Evolutionary conservation across 805 yeast genomes (phyloP), one percentile per base, ranked within the genome.

Genomic region (Torulaspora franciscae): DNA sequence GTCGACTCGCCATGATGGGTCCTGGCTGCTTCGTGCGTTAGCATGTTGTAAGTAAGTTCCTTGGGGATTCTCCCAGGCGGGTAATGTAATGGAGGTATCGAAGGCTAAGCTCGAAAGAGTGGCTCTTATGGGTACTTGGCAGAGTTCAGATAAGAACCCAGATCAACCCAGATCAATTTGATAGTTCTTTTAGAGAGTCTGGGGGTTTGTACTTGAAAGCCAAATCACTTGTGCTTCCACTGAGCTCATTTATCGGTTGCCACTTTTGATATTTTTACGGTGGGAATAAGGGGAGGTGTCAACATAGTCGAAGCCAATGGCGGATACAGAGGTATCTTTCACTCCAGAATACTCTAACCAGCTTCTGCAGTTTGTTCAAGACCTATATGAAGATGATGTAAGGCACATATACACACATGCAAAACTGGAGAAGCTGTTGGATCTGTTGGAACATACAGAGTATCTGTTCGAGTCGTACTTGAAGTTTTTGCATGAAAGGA

Each of bases 261-360:
- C 22, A 19, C 22, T 19, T 19, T 19, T 19, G 22, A 19, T 19
- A 19, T 19, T 14, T 35, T 35, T n/a, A 24, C 27, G 28, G 17
- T 35, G 28, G 28, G 23, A 15, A 14, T 24, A 23, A 35, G 29
- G 38, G 14, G 28, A 24, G 19, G 28, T 22, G 14, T 13, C 17
- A 38, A n/a, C 13, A 15, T 10, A 6, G 40, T 14, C 26, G 15
- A 26, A 29, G 40, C 23, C 19, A 17, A 38, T 28, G 32, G 26
- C 27, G 13, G 34, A 38, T n/a, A 9, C 29, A 10, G 43, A 39
- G 25, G 32, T 37, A 23, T 41, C 44, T 25, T 67, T 60, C 49
- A 68, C 73, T 3, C 73, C 73, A 13, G 72, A 69, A 52, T 64
- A 67, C 53, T 70, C 74, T 1, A 59, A 62, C 24, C 70, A 68